These are phyloP conservation scores for Plasmodium vinckei DNA, from an alignment of 169 alveolate genomes.

Conservation along the genomic window DNA sequence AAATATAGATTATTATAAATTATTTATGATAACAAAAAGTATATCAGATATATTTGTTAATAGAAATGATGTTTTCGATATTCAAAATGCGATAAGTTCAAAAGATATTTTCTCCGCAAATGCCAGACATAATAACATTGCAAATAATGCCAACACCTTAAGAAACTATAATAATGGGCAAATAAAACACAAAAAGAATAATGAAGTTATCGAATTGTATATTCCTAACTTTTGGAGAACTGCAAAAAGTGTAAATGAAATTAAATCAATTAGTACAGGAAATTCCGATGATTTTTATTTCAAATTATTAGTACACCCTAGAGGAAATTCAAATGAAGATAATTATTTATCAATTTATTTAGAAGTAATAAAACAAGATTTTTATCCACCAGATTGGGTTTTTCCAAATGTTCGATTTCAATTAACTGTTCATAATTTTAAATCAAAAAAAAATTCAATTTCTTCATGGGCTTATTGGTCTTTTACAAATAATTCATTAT, in stretches of 20 bases:
- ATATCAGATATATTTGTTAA: constrained; percentile 8
- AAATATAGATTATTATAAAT: constrained; percentile 47
- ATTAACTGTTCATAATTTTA: constrained; percentile 90
- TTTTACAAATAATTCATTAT: constrained; percentile 90
- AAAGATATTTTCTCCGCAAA: neutral
- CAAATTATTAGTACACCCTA: constrained; percentile 90
- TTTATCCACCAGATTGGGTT: constrained; percentile 94
- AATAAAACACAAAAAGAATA: constrained; percentile 28
- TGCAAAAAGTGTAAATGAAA: constrained; percentile 92
- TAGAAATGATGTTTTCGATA: neutral
- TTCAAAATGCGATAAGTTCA: neutral
- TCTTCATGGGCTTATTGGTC: constrained; percentile 95
- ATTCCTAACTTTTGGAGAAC: constrained; percentile 92
- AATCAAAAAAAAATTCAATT: constrained; percentile 90
- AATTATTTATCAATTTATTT: constrained; percentile 91
- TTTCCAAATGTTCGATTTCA: constrained; percentile 93
- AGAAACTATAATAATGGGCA: constrained; percentile 3
- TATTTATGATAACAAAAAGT: constrained; percentile 25
- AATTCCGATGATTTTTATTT: constrained; percentile 91
- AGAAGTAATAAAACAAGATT: constrained; percentile 92
- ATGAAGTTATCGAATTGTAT: constrained; percentile 83
- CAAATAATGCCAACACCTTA: neutral
- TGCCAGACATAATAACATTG: neutral
- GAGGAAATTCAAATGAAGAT: constrained; percentile 93
- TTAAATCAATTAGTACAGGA: constrained; percentile 92